These are phyloP conservation scores for Rhizopus sp. DNA, from an alignment of 371 early-diverging fungal genomes.

Conservation along the genomic window DNA sequence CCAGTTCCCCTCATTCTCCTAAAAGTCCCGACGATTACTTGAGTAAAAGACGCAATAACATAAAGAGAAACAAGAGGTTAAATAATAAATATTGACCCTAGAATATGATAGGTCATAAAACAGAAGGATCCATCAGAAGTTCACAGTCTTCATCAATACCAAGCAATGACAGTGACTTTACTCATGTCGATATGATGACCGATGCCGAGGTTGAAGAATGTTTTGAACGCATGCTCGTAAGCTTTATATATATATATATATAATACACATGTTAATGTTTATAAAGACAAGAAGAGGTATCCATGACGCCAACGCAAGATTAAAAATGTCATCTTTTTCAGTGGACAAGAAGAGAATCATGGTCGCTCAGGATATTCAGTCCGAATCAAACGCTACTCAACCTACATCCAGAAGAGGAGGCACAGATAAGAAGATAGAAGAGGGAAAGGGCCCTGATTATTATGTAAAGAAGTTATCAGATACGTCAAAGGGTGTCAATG, in stretches of 20 bases:
- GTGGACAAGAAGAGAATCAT: constrained; percentile 53
- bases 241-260: background rate
- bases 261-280: background rate
- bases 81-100: background rate
- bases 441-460: constrained; percentile 63
- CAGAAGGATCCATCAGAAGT: constrained; percentile 23
- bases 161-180: constrained; percentile 29
- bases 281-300: constrained; percentile 49
- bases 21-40: constrained; percentile 31
- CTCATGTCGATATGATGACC: constrained; percentile 18
- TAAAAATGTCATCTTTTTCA: constrained; percentile 43
- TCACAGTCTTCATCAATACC: constrained; percentile 37
- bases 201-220: constrained; percentile 42
- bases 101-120: constrained; percentile 19
- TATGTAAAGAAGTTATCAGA: constrained; percentile 61
- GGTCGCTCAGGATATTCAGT: constrained; percentile 55
- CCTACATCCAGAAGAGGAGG: constrained; percentile 32
- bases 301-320: constrained; percentile 37
- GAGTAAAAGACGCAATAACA: constrained; percentile 12
- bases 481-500: constrained; percentile 52
- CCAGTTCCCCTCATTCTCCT: constrained; percentile 21
- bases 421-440: constrained; percentile 37
- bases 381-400: constrained; percentile 24
- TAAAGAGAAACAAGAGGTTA: background rate
- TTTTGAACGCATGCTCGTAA: constrained; percentile 54